Base-by-base conservation (phyloP, 768 basidiomycete species). In the Boletus barrowsii region DNA sequence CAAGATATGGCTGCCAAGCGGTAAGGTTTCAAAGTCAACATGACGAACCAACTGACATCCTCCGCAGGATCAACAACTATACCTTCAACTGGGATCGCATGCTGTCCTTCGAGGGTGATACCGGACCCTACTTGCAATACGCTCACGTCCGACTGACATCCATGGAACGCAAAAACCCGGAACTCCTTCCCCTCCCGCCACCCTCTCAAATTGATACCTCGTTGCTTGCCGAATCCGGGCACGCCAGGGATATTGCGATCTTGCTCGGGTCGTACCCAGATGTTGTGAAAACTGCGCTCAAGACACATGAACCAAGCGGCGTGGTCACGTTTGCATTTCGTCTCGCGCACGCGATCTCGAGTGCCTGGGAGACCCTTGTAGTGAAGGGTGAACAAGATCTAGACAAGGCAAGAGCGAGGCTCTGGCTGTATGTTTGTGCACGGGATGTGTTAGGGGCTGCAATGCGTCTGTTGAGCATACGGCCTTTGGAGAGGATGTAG, bases 1-100 rank as follows among this genome's bases (percentile, higher is more conserved):
- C 97, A 99, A 72, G 94, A 97, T 68, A 94, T 96, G 93, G 81
- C 88, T 41, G 93, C 92, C 14, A 96, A 93, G 70, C 78, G 93
- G 93, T 93, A 59, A 42, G 82, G 51, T 11, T 37, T 35, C 33
- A 5, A 13, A 14, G 11, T 14, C 13, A 35, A 35, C 9, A 17
- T 3, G 17, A 1, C 11, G 2, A 13, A 20, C 22, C 9, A 6
- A 40, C 36, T 42, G 37, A 0, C 40, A 13, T 35, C 14, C 18
- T 47, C 20, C 5, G 7, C 59, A 96, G 94, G 56, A 89, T 97
- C 68, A 95, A 94, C 73, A 93, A 97, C 75, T 98, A 98, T 75
- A 87, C 81, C 2, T 99, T 97, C 75, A 90, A 93, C 72, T 91
- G 91, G 87, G 84, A 90, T 57, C 84, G 93, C 40, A 95, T 97